Percentiles rank a stretch among this genome's conserved stretches.
Evolutionary conservation across 2,329 filamentous ascomycete species (phyloP).

Genomic region (Colletotrichum australisinense): DNA sequence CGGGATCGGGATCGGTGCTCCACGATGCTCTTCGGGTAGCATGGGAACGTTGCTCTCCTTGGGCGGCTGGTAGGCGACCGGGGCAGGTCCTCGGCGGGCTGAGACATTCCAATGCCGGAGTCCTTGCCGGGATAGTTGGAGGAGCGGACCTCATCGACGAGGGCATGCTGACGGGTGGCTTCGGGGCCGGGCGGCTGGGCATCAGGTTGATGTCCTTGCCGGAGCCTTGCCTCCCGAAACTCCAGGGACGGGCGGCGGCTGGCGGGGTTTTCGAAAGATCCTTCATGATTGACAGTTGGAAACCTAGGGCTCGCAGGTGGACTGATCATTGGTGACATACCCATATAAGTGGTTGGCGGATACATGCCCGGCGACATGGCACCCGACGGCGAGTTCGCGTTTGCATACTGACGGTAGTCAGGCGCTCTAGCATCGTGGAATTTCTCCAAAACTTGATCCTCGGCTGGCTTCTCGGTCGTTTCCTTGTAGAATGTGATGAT

Average conservation of each 20-base stretch:
- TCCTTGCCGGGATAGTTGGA: slow-evolving; percentile 69
- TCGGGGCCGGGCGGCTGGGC: slow-evolving; percentile 86
- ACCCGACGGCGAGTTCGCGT: slow-evolving; percentile 50
- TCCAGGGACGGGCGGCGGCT: slow-evolving; percentile 87
- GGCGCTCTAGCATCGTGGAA: slow-evolving; percentile 85
- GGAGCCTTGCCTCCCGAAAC: slow-evolving; percentile 57
- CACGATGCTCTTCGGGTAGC: slow-evolving; percentile 70
- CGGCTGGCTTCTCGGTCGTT: slow-evolving; percentile 81
- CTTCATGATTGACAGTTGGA: slow-evolving; percentile 84
- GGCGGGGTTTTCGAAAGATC: slow-evolving; percentile 96
- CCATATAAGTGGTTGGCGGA: slow-evolving; percentile 65
- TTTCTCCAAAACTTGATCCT: slow-evolving; percentile 94
- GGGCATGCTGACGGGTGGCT: slow-evolving; percentile 76
- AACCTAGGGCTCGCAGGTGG: slow-evolving; percentile 88
- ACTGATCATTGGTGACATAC: slow-evolving; percentile 75
- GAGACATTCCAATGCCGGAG: slow-evolving; percentile 70
- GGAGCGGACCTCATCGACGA: slow-evolving; percentile 62
- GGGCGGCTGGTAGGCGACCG: slow-evolving; percentile 56
- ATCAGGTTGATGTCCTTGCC: slow-evolving; percentile 72
- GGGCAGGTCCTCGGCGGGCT: slow-evolving; percentile 66
- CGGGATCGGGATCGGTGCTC: slow-evolving; percentile 60
- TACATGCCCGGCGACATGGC: slow-evolving; percentile 65
- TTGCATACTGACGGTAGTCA: slow-evolving; percentile 58
- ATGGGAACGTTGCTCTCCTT: slow-evolving; percentile 67
- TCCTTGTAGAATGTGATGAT: slow-evolving; percentile 98